A percentile compares a stretch with the other conserved stretches of the same genome.
These are phyloP conservation scores for Fusarium concolor DNA, from an alignment of 2,329 filamentous ascomycete genomes.

Conservation along the genomic window DNA sequence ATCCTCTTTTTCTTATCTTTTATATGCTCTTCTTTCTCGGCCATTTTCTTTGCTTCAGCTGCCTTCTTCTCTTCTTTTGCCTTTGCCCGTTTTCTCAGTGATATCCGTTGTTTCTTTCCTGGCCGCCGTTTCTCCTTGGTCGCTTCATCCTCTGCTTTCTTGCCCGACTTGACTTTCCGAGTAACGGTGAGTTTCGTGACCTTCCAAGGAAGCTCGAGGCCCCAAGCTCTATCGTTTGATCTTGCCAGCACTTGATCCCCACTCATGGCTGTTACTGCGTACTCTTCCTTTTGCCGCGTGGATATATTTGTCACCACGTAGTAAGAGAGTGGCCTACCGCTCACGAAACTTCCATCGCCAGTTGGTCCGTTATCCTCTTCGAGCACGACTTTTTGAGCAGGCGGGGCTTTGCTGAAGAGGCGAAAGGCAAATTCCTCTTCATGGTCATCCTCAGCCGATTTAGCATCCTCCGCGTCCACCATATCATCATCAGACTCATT, in stretches of 20 bases:
- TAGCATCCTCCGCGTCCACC: slow-evolving; percentile 12
- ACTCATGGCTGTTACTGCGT: slow-evolving; percentile 61
- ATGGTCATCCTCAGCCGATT: slow-evolving; percentile 30
- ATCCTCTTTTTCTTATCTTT: slow-evolving; percentile 72
- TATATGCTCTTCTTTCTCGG: slow-evolving; percentile 66
- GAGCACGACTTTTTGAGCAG: slow-evolving; percentile 64
- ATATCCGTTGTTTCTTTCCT: slow-evolving; percentile 70
- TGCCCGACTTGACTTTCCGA: slow-evolving; percentile 41
- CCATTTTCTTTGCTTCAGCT: slow-evolving; percentile 52
- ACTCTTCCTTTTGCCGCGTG: slow-evolving; percentile 53
- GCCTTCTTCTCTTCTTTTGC: slow-evolving; percentile 56
- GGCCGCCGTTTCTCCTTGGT: slow-evolving; percentile 57
- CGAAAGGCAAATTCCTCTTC: slow-evolving; percentile 65
- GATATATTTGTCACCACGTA: slow-evolving; percentile 60
- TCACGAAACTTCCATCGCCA: slow-evolving; percentile 53
- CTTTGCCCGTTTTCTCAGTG: slow-evolving; percentile 60
- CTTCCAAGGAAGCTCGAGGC: slow-evolving; percentile 70
- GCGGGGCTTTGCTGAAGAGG: slow-evolving; percentile 63
- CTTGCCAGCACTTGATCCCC: slow-evolving; percentile 62
- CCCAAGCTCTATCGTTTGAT: slow-evolving; percentile 63
- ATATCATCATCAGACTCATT: slow-evolving; percentile 19
- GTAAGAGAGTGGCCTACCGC: slow-evolving; percentile 57
- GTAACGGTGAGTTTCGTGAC: slow-evolving; percentile 59
- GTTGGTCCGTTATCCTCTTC: slow-evolving; percentile 54
- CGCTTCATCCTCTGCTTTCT: slow-evolving; percentile 26